Base-by-base conservation (phyloP, 2,329 filamentous ascomycete genomes). In the Achaetomium macrosporum region DNA sequence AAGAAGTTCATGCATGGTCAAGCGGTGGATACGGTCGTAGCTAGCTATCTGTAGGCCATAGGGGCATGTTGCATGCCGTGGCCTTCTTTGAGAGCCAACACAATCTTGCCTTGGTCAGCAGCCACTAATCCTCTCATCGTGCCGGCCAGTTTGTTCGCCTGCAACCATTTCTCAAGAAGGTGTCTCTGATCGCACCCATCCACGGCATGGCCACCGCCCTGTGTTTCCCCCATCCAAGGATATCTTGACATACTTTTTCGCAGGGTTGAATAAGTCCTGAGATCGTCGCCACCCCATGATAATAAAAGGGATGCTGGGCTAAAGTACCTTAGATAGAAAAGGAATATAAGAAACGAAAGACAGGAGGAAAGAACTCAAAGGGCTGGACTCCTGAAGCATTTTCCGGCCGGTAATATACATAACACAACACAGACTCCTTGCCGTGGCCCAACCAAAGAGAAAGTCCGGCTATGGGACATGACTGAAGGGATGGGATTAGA, bases 401-500 rank as follows among this genome's bases (percentile, higher is more conserved):
- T 29, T 48, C 53, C 33, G 51, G 42, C 48, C 29, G 50, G 51
- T 56, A 58, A 56, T 59, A 45, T 58, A 61, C 56, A 60, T 54
- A 54, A 25, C 25, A 25, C 25, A 25, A 25, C 56, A 47, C 55
- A 47, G 55, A 59, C 59, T 59, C 57, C 59, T 50, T 56, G 54
- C 53, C 57, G 51, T 45, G 15, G 47, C 52, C 54, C 51, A 54
- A 45, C 43, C 29, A 46, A 46, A 50, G 47, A 53, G 55, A 50
- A 35, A 42, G 36, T 46, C 47, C 30, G 33, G 31, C 45, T 52
- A 40, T 55, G 42, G 37, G 55, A 54, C 46, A 50, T 46, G 37
- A 45, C 19, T 13, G 30, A 51, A 50, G 29, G 17, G 25, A 46
- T 37, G 15, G 12, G n/a, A 16, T 15, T n/a, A 13, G 11, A 4